Base-by-base conservation (phyloP, 2,329 filamentous ascomycete species). In the Cladorrhinum sp. region DNA sequence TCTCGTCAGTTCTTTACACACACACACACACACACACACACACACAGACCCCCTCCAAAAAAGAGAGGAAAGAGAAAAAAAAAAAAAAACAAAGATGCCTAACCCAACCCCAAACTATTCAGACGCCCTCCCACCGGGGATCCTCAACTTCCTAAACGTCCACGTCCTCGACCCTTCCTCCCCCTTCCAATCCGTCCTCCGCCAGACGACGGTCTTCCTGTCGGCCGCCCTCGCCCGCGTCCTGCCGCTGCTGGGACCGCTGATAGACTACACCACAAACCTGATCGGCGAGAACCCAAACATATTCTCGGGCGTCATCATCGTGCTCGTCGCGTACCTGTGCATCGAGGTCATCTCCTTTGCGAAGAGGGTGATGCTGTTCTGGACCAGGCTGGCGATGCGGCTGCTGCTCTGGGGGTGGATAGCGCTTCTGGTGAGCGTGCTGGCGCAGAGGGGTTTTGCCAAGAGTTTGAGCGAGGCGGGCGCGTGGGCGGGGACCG, bases 321-420 rank as follows among this genome's bases (percentile, higher is more conserved):
- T 82, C 9, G 74, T 88, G 56, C 77, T 79, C 14, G 69, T 87
- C 8, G 77, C 90, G 3, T 75, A 88, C 50, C 67, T 86, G 28
- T 75, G 86, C 59, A 74, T 94, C 56, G 79, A 92, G 71, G 72
- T 93, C 60, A 78, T 95, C 48, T 76, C 88, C 65, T 88, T 89
- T 77, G 77, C 92, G 18, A 86, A 87, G 63, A 84, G 91, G 62
- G 76, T 91, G 20, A 80, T 96, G 61, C 77, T 92, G 70, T 96
- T 87, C 78, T 92, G 91, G 86, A 84, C 92, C 57, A 79, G 83
- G n/a, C 71, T 96, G 59, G 80, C 81, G 10, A 73, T 91, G 64
- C 77, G 82, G 23, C 66, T 92, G 48, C 73, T 83, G 1, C 85
- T 92, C 65, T 95, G 86, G 85, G 82, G 81, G 1, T 72, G 77